Evolutionary conservation across 2,329 filamentous ascomycete genomes (phyloP), one percentile per base, ranked within the genome.

Genomic region (Rhinocladiella similis): DNA sequence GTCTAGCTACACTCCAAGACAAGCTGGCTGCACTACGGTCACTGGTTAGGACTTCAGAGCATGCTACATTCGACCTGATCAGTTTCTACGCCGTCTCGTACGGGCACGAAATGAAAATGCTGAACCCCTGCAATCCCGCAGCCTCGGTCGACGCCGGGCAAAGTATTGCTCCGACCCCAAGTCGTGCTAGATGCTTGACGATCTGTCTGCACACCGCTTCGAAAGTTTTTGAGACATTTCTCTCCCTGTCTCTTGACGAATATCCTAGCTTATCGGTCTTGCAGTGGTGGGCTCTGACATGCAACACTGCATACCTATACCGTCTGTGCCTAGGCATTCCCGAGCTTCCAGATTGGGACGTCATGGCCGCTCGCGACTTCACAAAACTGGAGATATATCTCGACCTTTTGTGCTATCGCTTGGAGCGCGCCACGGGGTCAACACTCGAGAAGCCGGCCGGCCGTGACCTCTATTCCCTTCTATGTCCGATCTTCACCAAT

Each of bases 321-420:
- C 50, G 50, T 12, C 18, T 53, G 18, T 53, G n/a, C 42, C 20
- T 53, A 10, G 50, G 50, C 1, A 53, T 27, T 10, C 50, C 50
- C 5, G 20, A 46, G 22, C 50, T 53, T 1, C 39, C 12, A 10
- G 20, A 45, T 9, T 53, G 50, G 50, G 27, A 53, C 10, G 41
- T 46, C 3, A 10, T 10, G n/a, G 42, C n/a, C 25, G 50, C 50
- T 9, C 50, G 50, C 12, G 41, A 47, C 20, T 22, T 5, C 13
- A 41, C 50, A 5, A 53, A 46, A 25, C 39, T 53, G 22, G 50
- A 53, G 10, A 43, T 53, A 18, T 53, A 53, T 20, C 39, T 53
- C 13, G 50, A 53, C 39, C 50, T 53, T 12, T 41, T 53, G 5
- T 53, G 50, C 27, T 53, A 53, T 22, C 50, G 50, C n/a, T 19